Conservation (phyloP, 306 rosid genomes). For the Lathyrus oleraceus region DNA sequence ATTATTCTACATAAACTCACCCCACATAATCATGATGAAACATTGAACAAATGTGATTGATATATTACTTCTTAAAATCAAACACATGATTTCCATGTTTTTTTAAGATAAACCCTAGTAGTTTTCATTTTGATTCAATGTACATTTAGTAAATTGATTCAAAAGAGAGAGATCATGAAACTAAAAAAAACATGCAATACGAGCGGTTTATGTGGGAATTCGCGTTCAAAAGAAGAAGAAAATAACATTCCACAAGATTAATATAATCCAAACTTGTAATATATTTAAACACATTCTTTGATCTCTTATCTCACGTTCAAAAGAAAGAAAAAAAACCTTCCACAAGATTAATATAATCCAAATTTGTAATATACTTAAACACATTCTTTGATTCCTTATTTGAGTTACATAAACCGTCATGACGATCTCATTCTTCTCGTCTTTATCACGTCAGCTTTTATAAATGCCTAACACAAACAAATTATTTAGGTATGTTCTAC, state of each 20-base stretch:
- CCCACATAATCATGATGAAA: neutral
- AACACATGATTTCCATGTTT: neutral
- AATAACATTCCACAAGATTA: neutral
- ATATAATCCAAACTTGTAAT: neutral
- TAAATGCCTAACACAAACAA: neutral
- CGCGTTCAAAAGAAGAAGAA: neutral
- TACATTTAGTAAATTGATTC: neutral
- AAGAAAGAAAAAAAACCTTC: neutral
- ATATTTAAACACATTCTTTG: neutral
- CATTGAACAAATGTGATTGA: neutral
- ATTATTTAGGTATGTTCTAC: no score
- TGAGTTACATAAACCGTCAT: slow-evolving; percentile 30
- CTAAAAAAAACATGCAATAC: neutral
- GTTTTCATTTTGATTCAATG: neutral
- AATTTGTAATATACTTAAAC: neutral
- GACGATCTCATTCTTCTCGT: neutral
- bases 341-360: neutral
- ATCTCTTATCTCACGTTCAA: neutral
- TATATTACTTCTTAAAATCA: neutral
- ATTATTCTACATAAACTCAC: neutral
- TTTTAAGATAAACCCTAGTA: no score
- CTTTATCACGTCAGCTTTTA: slow-evolving; percentile 41
- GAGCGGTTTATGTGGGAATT: neutral
- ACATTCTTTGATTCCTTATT: neutral
- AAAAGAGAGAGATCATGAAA: neutral